phyloP scores from a whole-genome alignment of 208 protist species.

The Acanthamoeba culbertsoni region DNA sequence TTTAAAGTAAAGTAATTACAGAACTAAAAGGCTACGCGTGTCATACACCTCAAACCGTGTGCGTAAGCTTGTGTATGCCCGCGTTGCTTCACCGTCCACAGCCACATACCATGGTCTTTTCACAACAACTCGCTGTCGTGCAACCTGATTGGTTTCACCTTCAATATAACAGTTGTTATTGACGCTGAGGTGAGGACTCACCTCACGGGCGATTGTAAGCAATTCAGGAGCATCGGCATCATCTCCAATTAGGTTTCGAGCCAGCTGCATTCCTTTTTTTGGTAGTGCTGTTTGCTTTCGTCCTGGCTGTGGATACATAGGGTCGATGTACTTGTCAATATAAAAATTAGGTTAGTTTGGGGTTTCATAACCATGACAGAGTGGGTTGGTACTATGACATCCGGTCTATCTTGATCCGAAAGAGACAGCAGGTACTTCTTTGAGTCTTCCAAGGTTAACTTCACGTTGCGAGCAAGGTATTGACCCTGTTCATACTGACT shows the following conservation, averaged over 20 bases:
- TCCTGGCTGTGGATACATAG: conserved; percentile 38
- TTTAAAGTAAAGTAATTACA: no score
- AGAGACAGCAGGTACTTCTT: not conserved
- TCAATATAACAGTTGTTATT: not conserved
- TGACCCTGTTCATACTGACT: not conserved
- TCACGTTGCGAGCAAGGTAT: not conserved
- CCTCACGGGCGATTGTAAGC: conserved; percentile 10
- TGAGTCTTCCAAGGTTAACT: not conserved
- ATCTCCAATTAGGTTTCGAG: conserved; percentile 10
- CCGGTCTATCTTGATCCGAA: not conserved
- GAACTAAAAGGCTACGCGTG: no score
- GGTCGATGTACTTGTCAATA: conserved; percentile 26
- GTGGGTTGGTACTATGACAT: conserved; percentile 1
- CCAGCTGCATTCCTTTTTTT: conserved; percentile 37
- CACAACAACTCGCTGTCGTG: not conserved
- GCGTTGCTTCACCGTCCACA: not conserved
- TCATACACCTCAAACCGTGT: conserved; percentile 35
- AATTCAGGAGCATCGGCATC: not conserved
- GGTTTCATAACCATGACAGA: not conserved
- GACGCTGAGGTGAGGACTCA: not conserved
- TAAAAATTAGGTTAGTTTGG: not conserved
- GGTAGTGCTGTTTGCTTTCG: not conserved
- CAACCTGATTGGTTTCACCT: not conserved
- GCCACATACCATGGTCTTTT: conserved; percentile 51
- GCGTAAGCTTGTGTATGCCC: not conserved